Conservation (phyloP, 1,284 basidiomycete species). For the Abortiporus biennis region DNA sequence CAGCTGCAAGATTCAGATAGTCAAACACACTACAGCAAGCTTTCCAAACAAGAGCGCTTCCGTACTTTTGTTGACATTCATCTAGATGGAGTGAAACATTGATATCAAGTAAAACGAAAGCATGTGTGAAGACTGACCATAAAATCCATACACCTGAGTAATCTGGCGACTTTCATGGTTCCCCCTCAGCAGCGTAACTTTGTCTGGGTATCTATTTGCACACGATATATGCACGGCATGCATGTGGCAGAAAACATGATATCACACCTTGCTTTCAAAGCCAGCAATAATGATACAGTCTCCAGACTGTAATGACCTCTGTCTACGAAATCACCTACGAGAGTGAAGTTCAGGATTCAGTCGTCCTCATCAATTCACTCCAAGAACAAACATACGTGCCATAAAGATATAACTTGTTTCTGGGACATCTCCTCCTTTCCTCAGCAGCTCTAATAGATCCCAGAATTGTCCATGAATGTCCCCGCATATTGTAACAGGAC, state of each 20-base stretch:
- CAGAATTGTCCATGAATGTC: constrained; percentile 97
- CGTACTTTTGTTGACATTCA: constrained; percentile 96
- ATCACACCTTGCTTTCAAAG: constrained; percentile 82
- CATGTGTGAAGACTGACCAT: constrained; percentile 57
- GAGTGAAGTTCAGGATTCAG: background rate
- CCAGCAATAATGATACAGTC: constrained; percentile 86
- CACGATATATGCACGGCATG: background rate
- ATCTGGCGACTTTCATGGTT: constrained; percentile 97
- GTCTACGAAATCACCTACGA: constrained; percentile 95
- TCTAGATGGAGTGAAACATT: constrained; percentile 40
- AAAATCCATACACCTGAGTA: constrained; percentile 98
- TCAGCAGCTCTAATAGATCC: constrained; percentile 87
- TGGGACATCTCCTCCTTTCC: constrained; percentile 85
- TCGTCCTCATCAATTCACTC: constrained; percentile 4
- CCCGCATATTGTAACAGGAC: constrained; percentile 89
- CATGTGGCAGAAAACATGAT: background rate
- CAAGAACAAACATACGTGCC: constrained; percentile 63
- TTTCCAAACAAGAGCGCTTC: constrained; percentile 92
- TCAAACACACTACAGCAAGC: constrained; percentile 95
- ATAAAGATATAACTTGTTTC: constrained; percentile 97
- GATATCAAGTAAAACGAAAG: background rate
- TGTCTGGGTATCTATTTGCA: constrained; percentile 79
- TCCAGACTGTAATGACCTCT: constrained; percentile 96
- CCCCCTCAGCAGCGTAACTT: constrained; percentile 85
- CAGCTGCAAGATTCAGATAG: constrained; percentile 89